Evolutionary conservation across 2,329 filamentous ascomycete genomes (phyloP), one percentile per base, ranked within the genome.

Genomic region (Aspergillus arachidicola): DNA sequence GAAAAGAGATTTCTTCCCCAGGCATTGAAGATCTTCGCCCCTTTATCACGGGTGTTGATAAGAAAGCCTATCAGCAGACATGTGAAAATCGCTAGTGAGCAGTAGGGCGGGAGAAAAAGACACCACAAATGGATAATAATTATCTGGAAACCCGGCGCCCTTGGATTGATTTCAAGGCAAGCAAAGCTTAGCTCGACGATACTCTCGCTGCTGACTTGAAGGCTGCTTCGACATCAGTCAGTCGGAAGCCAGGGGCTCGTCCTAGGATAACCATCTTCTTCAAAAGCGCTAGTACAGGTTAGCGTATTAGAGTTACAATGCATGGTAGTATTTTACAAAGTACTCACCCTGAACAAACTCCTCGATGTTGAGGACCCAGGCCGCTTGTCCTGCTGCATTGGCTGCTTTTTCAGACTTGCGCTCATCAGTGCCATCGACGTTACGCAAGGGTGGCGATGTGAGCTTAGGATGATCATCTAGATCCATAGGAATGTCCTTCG

Each of bases 251-350:
- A 4, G 65, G 65, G 1, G 65, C 62, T 26, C 65, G 45, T 7
- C 65, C 63, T 6, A 67, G 57, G 3, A 67, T 65, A 6, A 65
- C 61, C 63, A 67, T 65, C 5, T 63, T 65, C 11, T 55, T 45
- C 12, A 63, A 51, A 14, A 67, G 54, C 11, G 34, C 63, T 65
- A 30, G 19, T 10, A 9, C 19, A 19, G 0, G 36, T 60, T 53
- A 60, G 57, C 6, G 50, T 19, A 2, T 26, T 5, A 28, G 14
- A 19, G 9, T 34, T 19, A 9, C 19, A 32, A 38, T 34, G 3
- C 10, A 34, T 34, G 10, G 12, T 19, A 3, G 4, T n/a, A 23
- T 3, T 7, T 1, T 4, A 1, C 5, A 16, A 2, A 19, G 12
- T 12, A 58, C 57, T 64, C 41, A 66, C 64, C 10, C 14, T 50